Base-by-base conservation (phyloP, 1,139 yeast species). In the Entelexis paramagnoliae region DNA sequence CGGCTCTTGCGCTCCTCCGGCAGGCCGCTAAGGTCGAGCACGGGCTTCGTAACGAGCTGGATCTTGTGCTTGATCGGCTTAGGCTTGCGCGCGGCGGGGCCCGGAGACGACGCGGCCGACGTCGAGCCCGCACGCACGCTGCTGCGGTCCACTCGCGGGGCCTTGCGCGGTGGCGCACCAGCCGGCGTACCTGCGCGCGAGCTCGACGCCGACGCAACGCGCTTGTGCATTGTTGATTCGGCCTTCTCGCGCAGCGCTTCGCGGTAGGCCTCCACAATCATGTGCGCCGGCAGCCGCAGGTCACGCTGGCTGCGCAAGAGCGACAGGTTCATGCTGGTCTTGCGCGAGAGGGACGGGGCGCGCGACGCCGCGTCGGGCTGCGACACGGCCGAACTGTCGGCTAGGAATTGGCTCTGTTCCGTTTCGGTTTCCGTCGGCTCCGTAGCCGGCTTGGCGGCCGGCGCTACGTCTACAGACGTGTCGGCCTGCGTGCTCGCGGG, bases 261-360 rank as follows among this genome's bases (percentile, higher is more conserved):
- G 3, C 58, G 38, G 32, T 55, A 55, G 5, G 55, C 58, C 14
- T 55, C 51, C 5, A 55, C 46, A 16, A 55, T 51, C 33, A 55
- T 34, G 35, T 44, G 48, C 1, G 55, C 57, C 13, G 53, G 55
- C 20, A 44, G 32, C 7, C 40, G 45, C 41, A 42, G 11, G 24
- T 46, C 49, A 28, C 36, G 4, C 16, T 34, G 36, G 36, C 30
- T 20, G 13, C 39, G 44, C 29, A 52, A 29, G 14, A 40, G 32
- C 24, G 50, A 39, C 29, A 50, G 40, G 43, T 52, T 43, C 9
- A 52, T 33, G 19, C 45, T 42, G 7, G 54, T 36, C 30, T 39
- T 47, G 4, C 51, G 35, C 6, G 34, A 19, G 30, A 28, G 24
- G 29, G 51, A 34, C 3, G 35, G 22, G 10, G 22, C 43, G 32